These are phyloP conservation scores for Solanum megistacrolobum DNA, from an alignment of 257 asterid genomes.

Conservation along the genomic window DNA sequence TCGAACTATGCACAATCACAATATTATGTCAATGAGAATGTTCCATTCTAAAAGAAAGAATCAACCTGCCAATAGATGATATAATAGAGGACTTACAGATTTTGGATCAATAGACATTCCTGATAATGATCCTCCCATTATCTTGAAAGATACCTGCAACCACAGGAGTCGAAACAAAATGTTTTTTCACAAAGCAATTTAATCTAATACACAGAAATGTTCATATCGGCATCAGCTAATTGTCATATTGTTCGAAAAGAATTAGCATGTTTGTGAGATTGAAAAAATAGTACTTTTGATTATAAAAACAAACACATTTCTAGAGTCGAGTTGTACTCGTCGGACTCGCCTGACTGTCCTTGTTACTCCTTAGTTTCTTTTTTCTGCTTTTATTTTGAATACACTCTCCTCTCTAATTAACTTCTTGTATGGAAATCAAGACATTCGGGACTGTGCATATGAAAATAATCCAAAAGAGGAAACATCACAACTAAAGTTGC, in stretches of 20 bases:
- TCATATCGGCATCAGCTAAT: background rate
- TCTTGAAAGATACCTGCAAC: constrained; percentile 87
- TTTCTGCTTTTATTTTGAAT: background rate
- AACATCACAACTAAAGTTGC: background rate
- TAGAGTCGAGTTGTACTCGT: background rate
- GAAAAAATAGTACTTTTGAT: background rate
- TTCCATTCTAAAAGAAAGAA: background rate
- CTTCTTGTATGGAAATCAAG: background rate
- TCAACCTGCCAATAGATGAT: background rate
- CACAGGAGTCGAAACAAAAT: background rate
- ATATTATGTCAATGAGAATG: background rate
- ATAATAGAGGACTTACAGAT: constrained; percentile 47
- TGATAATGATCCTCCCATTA: constrained; percentile 67
- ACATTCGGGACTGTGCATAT: background rate
- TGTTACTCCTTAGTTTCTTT: background rate
- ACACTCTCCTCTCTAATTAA: background rate
- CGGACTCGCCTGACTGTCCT: background rate
- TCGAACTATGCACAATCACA: background rate
- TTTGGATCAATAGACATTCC: constrained; percentile 91
- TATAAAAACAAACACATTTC: background rate
- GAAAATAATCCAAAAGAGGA: background rate
- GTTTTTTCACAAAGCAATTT: background rate
- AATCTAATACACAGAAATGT: constrained; percentile 5
- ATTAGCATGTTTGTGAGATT: background rate
- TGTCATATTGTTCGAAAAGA: background rate